A percentile compares a stretch with the other conserved stretches of the same genome.
These are phyloP conservation scores for Eucalyptus pauciflora DNA, from an alignment of 345 rosid species.

Conservation along the genomic window DNA sequence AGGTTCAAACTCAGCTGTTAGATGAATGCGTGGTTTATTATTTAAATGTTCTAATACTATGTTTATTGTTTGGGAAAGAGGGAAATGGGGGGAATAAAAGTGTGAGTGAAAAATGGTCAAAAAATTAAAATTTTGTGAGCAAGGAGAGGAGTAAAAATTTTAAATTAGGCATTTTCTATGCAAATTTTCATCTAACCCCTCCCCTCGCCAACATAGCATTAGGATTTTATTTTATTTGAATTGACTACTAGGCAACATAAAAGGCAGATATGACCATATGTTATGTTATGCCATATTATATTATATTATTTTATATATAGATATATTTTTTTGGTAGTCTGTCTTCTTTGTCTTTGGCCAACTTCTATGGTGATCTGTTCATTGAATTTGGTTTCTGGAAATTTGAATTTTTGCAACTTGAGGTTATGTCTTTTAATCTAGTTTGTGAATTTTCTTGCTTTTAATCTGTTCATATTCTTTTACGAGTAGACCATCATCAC, in stretches of 20 bases:
- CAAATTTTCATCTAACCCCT: not conserved
- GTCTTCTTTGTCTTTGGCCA: not conserved
- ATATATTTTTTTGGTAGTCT: not conserved
- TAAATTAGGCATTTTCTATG: not conserved
- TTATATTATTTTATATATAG: too few relatives aligned
- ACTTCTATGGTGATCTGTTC: not conserved
- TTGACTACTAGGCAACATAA: not conserved
- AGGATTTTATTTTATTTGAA: not conserved
- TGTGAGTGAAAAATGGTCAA: not conserved
- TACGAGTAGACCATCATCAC: slow-evolving; percentile 28
- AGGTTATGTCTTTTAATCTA: not conserved
- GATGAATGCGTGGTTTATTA: too few relatives aligned
- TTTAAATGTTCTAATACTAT: too few relatives aligned
- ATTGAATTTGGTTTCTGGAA: not conserved
- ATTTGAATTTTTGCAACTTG: not conserved
- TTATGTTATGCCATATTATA: too few relatives aligned
- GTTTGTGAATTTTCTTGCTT: not conserved
- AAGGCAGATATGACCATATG: not conserved
- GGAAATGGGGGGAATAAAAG: not conserved
- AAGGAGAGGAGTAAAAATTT: not conserved
- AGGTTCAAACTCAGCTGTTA: too few relatives aligned
- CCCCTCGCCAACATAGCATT: not conserved
- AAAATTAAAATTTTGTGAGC: not conserved
- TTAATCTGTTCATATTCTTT: not conserved
- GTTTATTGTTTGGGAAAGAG: not conserved